Percentiles rank a stretch among this genome's conserved stretches.
Conservation (phyloP, 306 rosid species). For the Dryas alaskensis region DNA sequence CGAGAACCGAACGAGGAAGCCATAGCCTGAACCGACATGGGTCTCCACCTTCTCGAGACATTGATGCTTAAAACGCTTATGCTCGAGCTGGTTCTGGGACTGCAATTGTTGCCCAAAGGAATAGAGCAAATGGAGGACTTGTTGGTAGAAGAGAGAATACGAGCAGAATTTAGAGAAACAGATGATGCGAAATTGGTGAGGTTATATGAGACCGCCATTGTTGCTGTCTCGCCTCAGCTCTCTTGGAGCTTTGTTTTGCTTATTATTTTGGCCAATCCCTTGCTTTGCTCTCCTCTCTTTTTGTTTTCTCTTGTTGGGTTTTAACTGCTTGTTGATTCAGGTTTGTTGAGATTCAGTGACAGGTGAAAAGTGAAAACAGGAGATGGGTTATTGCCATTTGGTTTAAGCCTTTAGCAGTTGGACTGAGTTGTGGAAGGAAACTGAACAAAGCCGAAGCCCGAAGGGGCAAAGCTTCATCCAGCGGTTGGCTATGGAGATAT, state of each 20-base stretch:
- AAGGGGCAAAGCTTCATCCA: neutral
- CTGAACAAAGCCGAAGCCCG: neutral
- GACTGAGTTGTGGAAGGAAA: neutral
- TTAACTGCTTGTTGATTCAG: constrained; percentile 1
- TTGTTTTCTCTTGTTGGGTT: neutral
- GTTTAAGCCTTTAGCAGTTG: neutral
- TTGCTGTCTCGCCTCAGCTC: constrained; percentile 2
- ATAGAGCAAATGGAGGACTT: constrained; percentile 33
- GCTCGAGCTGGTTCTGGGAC: constrained; percentile 22
- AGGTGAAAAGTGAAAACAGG: neutral
- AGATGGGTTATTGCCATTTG: neutral
- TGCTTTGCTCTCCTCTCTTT: neutral
- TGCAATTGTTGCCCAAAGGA: constrained; percentile 24
- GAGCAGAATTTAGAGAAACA: constrained; percentile 27
- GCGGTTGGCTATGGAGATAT: neutral
- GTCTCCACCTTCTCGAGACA: constrained; percentile 30
- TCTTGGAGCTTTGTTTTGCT: constrained; percentile 5
- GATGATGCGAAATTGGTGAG: constrained; percentile 34
- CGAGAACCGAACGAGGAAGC: constrained; percentile 87
- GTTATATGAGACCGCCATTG: constrained; percentile 50
- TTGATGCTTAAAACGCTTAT: constrained; percentile 19
- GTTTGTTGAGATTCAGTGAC: neutral
- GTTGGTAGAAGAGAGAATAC: constrained; percentile 32
- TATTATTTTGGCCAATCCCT: neutral
- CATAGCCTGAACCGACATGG: constrained; percentile 50